Conservation (phyloP, 768 basidiomycete species). For the Russula abietina region DNA sequence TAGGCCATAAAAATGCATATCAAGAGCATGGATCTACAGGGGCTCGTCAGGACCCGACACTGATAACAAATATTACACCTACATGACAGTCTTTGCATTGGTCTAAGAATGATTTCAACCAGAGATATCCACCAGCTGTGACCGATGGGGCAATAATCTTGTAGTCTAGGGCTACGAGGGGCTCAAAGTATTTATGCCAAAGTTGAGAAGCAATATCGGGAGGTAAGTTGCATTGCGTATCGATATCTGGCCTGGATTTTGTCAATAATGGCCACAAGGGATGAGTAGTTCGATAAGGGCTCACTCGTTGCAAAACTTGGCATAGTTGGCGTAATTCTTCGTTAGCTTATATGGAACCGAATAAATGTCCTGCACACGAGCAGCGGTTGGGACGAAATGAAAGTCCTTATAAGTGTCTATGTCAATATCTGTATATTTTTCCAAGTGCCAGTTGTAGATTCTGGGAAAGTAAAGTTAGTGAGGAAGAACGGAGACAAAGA, state of each 20-base stretch:
- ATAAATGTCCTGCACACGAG: constrained; percentile 49
- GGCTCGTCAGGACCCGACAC: background rate
- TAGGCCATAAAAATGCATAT: constrained; percentile 67
- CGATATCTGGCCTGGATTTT: background rate
- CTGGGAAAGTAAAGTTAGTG: constrained; percentile 25
- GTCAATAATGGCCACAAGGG: constrained; percentile 27
- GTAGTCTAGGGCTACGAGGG: constrained; percentile 53
- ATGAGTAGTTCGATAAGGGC: constrained; percentile 28
- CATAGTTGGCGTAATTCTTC: constrained; percentile 42
- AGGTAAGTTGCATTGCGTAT: too few species aligned
- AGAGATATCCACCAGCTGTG: constrained; percentile 54
- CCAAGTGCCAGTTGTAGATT: constrained; percentile 65
- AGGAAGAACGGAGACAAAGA: constrained; percentile 9
- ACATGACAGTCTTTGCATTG: constrained; percentile 51
- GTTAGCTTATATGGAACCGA: constrained; percentile 45
- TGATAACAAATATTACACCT: background rate
- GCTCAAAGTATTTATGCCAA: constrained; percentile 59
- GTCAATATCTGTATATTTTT: constrained; percentile 32
- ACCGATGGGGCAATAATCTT: constrained; percentile 57
- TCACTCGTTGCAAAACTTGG: constrained; percentile 65
- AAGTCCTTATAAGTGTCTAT: constrained; percentile 21
- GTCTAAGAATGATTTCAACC: constrained; percentile 57
- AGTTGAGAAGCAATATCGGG: too few species aligned
- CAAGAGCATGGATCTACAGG: constrained; percentile 48
- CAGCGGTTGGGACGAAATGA: constrained; percentile 59